These are phyloP conservation scores for Leucocoprinus birnbaumii DNA, from an alignment of 768 basidiomycete species.

Conservation along the genomic window DNA sequence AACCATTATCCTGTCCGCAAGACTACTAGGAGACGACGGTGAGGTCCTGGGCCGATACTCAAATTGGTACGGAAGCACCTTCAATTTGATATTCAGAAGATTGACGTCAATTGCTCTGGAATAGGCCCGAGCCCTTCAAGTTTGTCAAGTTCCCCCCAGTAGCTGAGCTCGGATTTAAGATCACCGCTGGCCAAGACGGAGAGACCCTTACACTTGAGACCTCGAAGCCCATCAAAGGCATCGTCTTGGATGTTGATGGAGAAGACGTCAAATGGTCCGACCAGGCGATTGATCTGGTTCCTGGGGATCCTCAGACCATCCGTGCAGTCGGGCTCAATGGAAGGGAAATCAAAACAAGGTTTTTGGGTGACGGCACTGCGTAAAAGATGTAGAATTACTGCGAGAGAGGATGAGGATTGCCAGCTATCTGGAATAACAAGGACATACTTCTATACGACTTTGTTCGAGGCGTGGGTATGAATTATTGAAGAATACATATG, in stretches of 20 bases:
- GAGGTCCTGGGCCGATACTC: slow-evolving; percentile 67
- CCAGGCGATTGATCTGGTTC: slow-evolving; percentile 89
- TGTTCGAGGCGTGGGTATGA: neutral
- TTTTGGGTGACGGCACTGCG: slow-evolving; percentile 73
- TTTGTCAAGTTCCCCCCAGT: slow-evolving; percentile 78
- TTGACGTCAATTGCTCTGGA: neutral
- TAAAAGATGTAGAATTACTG: slow-evolving; percentile 20
- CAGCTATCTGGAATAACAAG: neutral
- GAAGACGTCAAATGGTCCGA: slow-evolving; percentile 78
- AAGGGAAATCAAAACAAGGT: slow-evolving; percentile 61
- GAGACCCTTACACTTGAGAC: slow-evolving; percentile 56
- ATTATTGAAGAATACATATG: neutral
- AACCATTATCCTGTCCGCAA: slow-evolving; percentile 68
- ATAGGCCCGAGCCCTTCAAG: slow-evolving; percentile 94
- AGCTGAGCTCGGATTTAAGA: slow-evolving; percentile 55
- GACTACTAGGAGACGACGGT: slow-evolving; percentile 54
- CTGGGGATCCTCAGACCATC: slow-evolving; percentile 77
- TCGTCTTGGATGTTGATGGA: slow-evolving; percentile 79
- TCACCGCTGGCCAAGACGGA: slow-evolving; percentile 48
- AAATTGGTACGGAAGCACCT: slow-evolving; percentile 55
- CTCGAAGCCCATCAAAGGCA: slow-evolving; percentile 78
- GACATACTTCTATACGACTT: slow-evolving; percentile 1
- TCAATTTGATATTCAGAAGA: slow-evolving; percentile 5
- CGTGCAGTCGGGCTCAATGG: slow-evolving; percentile 64
- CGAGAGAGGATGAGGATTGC: neutral